A percentile compares a stretch with the other conserved stretches of the same genome.
Evolutionary conservation across 2,329 filamentous ascomycete species (phyloP).

Genomic region (Xylariales sp.): DNA sequence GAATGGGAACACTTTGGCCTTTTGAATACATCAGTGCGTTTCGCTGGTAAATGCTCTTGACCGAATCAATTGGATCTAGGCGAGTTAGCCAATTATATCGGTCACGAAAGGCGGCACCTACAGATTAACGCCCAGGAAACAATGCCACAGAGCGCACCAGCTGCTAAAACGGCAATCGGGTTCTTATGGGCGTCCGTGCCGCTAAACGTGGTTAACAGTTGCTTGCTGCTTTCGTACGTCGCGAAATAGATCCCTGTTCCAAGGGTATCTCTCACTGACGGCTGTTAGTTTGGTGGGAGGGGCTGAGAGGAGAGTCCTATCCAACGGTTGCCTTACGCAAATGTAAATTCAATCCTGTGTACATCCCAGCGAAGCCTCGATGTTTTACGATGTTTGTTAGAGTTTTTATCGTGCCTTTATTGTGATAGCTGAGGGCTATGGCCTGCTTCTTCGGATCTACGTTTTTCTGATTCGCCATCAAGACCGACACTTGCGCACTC

Average conservation of each 20-base stretch:
- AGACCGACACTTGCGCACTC: slow-evolving; percentile 84
- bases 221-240: slow-evolving; percentile 88
- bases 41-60: slow-evolving; percentile 87
- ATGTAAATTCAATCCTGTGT: slow-evolving; percentile 84
- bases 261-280: slow-evolving; percentile 79
- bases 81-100: slow-evolving; percentile 21
- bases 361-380: slow-evolving; percentile 77
- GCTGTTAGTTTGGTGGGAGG: slow-evolving; percentile 36
- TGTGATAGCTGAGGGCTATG: slow-evolving; percentile 76
- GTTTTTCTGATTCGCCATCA: slow-evolving; percentile 72
- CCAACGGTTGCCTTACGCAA: slow-evolving; percentile 66
- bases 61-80: slow-evolving; percentile 79
- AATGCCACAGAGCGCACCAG: slow-evolving; percentile 84
- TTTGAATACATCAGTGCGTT: slow-evolving; percentile 78
- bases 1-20: slow-evolving; percentile 72
- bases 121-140: slow-evolving; percentile 84
- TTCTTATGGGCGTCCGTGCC: slow-evolving; percentile 79
- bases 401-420: slow-evolving; percentile 80
- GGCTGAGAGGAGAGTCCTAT: slow-evolving; percentile 4
- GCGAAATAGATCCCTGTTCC: slow-evolving; percentile 89
- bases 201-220: slow-evolving; percentile 79
- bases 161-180: slow-evolving; percentile 80
- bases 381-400: slow-evolving; percentile 82
- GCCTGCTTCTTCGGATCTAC: slow-evolving; percentile 64
- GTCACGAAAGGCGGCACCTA: slow-evolving; percentile 56